A percentile compares a stretch with the other conserved stretches of the same genome.
These are phyloP conservation scores for Crucihimalaya himalaica DNA, from an alignment of 345 rosid genomes.

Conservation along the genomic window DNA sequence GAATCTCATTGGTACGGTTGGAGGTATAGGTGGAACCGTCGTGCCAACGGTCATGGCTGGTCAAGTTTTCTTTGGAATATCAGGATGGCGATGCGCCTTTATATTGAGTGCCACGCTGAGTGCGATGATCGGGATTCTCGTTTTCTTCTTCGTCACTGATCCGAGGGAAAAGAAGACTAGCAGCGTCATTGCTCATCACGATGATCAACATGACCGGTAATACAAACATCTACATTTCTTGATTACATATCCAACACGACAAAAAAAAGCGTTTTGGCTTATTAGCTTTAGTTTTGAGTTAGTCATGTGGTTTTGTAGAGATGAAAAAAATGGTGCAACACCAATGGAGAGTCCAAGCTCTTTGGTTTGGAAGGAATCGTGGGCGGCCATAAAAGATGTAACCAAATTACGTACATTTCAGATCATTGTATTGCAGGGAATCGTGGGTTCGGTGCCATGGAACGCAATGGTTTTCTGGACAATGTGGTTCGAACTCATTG, in stretches of 20 bases:
- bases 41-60: constrained; percentile 91
- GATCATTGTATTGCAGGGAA: constrained; percentile 77
- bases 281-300: not conserved
- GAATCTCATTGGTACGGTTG: constrained; percentile 70
- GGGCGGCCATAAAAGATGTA: constrained; percentile 69
- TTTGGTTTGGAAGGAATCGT: constrained; percentile 75
- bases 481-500: constrained; percentile 93
- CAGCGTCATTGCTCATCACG: not conserved
- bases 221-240: not conserved
- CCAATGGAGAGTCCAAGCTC: constrained; percentile 26
- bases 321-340: constrained; percentile 27
- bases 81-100: constrained; percentile 94
- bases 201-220: constrained; percentile 11
- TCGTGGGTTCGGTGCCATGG: constrained; percentile 84
- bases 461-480: constrained; percentile 88
- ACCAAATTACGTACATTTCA: constrained; percentile 75
- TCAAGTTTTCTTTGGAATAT: constrained; percentile 53
- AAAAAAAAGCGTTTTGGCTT: not conserved
- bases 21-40: constrained; percentile 90
- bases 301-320: constrained; percentile 44
- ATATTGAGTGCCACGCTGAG: constrained; percentile 81
- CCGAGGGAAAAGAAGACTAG: constrained; percentile 37
- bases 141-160: constrained; percentile 60
- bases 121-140: constrained; percentile 64
- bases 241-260: not conserved